phyloP scores from a whole-genome alignment of 192 early-diverging fungal species.

The Coemansia sp. region DNA sequence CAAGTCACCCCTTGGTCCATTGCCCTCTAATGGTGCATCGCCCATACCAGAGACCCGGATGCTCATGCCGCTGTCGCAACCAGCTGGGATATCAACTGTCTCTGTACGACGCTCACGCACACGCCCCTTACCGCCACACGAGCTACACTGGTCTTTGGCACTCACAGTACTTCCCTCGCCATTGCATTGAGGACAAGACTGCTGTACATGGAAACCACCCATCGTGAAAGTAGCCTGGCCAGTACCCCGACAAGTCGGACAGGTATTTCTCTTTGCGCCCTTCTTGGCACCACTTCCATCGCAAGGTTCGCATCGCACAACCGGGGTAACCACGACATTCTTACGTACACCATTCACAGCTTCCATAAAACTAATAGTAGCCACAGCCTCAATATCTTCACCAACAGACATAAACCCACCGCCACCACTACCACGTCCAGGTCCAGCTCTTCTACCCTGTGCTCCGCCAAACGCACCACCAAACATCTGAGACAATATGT shows the following conservation, averaged over 20 bases:
- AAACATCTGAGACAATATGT: conserved; percentile 75
- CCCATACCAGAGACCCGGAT: conserved; percentile 78
- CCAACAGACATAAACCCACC: conserved; percentile 49
- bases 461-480: conserved; percentile 53
- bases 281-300: conserved; percentile 74
- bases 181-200: conserved; percentile 77
- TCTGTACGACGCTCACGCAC: conserved; percentile 71
- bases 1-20: conserved; percentile 78
- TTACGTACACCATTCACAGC: conserved; percentile 77
- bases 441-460: conserved; percentile 29
- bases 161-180: conserved; percentile 75
- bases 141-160: conserved; percentile 62
- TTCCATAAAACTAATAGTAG: conserved; percentile 86
- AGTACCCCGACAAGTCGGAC: conserved; percentile 74
- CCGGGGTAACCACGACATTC: conserved; percentile 59
- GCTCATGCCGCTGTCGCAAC: conserved; percentile 79
- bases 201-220: conserved; percentile 89
- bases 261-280: conserved; percentile 67
- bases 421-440: conserved; percentile 11
- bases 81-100: conserved; percentile 76
- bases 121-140: conserved; percentile 78
- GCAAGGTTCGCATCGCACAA: conserved; percentile 76
- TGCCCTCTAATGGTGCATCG: conserved; percentile 68
- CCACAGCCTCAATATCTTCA: conserved; percentile 59
- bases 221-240: conserved; percentile 78